Percentiles rank a stretch among this genome's conserved stretches.
Conservation (phyloP, 768 basidiomycete species). For the Cyclocybe cylindracea region DNA sequence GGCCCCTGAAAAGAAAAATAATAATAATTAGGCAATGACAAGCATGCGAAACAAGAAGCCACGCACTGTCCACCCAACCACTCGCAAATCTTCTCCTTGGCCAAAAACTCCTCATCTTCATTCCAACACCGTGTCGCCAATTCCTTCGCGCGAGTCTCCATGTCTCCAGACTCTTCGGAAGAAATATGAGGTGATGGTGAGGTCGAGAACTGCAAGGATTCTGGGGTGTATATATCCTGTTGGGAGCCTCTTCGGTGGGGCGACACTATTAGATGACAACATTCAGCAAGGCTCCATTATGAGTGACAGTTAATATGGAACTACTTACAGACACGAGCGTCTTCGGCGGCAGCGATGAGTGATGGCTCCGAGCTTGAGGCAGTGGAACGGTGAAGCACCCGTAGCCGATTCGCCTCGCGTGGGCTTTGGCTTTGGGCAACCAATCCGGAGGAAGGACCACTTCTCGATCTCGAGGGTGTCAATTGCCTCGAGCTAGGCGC, state of each 20-base stretch:
- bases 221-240: constrained; percentile 53
- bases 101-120: constrained; percentile 82
- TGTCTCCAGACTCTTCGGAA: constrained; percentile 54
- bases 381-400: constrained; percentile 67
- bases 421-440: constrained; percentile 22
- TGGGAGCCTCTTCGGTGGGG: constrained; percentile 40
- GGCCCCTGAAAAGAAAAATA: constrained; percentile 65
- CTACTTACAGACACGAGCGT: constrained; percentile 46
- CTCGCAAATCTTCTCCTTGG: constrained; percentile 92
- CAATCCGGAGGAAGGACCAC: constrained; percentile 30
- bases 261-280: constrained; percentile 11
- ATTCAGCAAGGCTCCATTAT: constrained; percentile 1
- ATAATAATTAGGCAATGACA: neutral
- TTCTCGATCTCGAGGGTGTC: constrained; percentile 47
- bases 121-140: constrained; percentile 80
- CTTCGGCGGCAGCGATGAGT: constrained; percentile 57
- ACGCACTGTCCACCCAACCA: constrained; percentile 94
- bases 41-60: constrained; percentile 1
- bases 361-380: constrained; percentile 87
- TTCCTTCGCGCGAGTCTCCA: constrained; percentile 66
- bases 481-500: constrained; percentile 26
- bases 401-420: constrained; percentile 36
- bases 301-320: constrained; percentile 1
- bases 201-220: constrained; percentile 49
- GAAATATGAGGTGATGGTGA: constrained; percentile 39